phyloP scores from a whole-genome alignment of 805 yeast genomes.

The Pichia occidentalis region DNA sequence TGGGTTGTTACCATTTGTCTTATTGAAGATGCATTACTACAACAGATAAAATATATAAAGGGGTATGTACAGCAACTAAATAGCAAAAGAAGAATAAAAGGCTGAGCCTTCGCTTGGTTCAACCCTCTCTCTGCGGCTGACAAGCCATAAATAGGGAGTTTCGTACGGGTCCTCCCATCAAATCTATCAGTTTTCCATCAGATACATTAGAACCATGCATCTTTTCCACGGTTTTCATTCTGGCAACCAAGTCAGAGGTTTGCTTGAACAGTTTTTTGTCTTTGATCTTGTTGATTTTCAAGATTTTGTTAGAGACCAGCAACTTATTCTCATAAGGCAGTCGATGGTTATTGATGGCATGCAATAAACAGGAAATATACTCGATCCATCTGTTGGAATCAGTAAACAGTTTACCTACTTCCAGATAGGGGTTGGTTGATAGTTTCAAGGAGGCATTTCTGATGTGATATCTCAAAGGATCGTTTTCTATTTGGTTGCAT shows the following conservation, averaged over 20 bases:
- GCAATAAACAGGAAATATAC: slow-evolving; percentile 19
- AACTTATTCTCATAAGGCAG: slow-evolving; percentile 12
- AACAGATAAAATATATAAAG: no score
- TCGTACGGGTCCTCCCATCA: slow-evolving; percentile 15
- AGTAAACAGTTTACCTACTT: slow-evolving; percentile 13
- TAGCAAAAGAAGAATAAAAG: not conserved
- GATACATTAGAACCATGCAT: not conserved
- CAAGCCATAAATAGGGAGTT: slow-evolving; percentile 5
- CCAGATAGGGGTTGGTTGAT: slow-evolving; percentile 17
- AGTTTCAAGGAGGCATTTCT: slow-evolving; percentile 25
- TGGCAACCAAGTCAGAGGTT: slow-evolving; percentile 7
- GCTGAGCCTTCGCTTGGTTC: no score
- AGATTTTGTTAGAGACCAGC: slow-evolving; percentile 19
- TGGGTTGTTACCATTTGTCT: no score
- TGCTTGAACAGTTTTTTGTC: slow-evolving; percentile 8
- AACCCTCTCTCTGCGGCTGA: slow-evolving; percentile 2
- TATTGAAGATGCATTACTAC: no score
- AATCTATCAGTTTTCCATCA: slow-evolving; percentile 8
- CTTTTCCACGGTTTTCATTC: slow-evolving; percentile 8
- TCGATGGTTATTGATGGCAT: slow-evolving; percentile 19
- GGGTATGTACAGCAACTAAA: no score
- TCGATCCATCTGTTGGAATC: slow-evolving; percentile 13
- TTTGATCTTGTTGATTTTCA: slow-evolving; percentile 16
- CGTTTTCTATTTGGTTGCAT: slow-evolving; percentile 39
- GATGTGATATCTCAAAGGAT: slow-evolving; percentile 45